Percentiles rank a stretch among this genome's conserved stretches.
phyloP scores from a whole-genome alignment of 495 filamentous ascomycete genomes.

The Penicillium psychrofluorescens region DNA sequence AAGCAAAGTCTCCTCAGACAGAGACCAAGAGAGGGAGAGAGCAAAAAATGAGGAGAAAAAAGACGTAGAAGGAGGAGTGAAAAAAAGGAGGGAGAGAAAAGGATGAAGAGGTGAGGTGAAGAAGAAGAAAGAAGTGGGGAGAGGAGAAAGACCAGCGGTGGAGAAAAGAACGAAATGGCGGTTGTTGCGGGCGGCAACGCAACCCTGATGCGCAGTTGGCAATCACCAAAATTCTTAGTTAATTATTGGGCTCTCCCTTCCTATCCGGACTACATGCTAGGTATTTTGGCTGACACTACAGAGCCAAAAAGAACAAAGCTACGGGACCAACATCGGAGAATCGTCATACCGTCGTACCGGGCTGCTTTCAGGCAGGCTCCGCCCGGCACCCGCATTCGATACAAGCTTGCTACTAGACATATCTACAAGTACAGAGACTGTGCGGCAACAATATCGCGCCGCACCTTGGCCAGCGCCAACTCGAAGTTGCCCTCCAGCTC shows the following conservation, averaged over 20 bases:
- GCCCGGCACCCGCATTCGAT: too few species aligned
- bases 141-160: constrained; percentile 38
- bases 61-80: constrained; percentile 24
- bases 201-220: constrained; percentile 18
- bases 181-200: constrained; percentile 40
- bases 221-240: not conserved
- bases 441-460: constrained; percentile 86
- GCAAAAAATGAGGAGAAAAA: constrained; percentile 13
- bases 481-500: constrained; percentile 89
- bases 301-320: too few species aligned
- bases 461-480: constrained; percentile 70
- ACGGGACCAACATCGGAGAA: too few species aligned
- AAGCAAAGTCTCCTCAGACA: constrained; percentile 8
- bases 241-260: too few species aligned
- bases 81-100: constrained; percentile 10
- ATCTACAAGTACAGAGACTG: constrained; percentile 79
- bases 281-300: too few species aligned
- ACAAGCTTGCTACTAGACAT: too few species aligned
- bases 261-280: too few species aligned
- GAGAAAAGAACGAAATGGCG: constrained; percentile 13
- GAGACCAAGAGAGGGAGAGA: constrained; percentile 10
- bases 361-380: too few species aligned
- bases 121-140: constrained; percentile 32
- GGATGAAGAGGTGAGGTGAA: constrained; percentile 11
- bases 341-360: too few species aligned